These are phyloP conservation scores for Paraphoma sp. DNA, from an alignment of 2,329 filamentous ascomycete genomes.

Conservation along the genomic window DNA sequence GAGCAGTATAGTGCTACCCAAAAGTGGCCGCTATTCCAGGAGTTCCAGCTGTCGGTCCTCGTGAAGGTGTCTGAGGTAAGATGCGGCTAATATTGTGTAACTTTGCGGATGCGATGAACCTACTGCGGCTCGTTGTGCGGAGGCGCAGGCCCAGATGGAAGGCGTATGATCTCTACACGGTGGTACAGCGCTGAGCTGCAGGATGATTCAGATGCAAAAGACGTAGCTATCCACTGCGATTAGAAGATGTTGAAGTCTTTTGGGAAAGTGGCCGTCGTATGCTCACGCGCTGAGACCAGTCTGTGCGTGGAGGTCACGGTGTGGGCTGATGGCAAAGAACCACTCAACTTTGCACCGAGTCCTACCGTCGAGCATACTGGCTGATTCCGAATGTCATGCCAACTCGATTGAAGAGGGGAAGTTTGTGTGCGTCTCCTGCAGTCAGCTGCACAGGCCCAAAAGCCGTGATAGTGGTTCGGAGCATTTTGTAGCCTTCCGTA, in stretches of 20 bases:
- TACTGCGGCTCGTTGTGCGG: not conserved
- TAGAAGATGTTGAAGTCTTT: not conserved
- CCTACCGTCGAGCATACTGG: not conserved
- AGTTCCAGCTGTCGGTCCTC: constrained; percentile 4
- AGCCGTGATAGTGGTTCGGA: constrained; percentile 4
- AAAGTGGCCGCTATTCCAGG: constrained; percentile 1
- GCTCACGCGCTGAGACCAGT: constrained; percentile 5
- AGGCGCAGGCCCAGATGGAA: not conserved
- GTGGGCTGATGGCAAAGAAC: constrained; percentile 3
- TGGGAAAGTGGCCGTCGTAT: constrained; percentile 1
- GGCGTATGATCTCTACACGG: constrained; percentile 10
- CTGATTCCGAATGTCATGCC: not conserved
- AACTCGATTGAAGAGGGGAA: not conserved
- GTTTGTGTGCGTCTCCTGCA: not conserved
- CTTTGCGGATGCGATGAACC: constrained; percentile 2
- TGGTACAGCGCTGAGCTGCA: constrained; percentile 7
- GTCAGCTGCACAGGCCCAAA: not conserved
- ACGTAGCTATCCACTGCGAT: constrained; percentile 1
- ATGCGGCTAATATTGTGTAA: constrained; percentile 10
- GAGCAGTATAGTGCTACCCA: constrained; percentile 12
- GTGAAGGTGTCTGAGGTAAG: constrained; percentile 13
- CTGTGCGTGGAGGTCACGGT: constrained; percentile 4
- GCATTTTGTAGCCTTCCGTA: constrained; percentile 2
- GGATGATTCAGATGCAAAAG: not conserved
- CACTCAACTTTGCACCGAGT: constrained; percentile 8